Evolutionary conservation across 176 grass and related monocot genomes (phyloP).

Genomic region (Aegilops longissima): DNA sequence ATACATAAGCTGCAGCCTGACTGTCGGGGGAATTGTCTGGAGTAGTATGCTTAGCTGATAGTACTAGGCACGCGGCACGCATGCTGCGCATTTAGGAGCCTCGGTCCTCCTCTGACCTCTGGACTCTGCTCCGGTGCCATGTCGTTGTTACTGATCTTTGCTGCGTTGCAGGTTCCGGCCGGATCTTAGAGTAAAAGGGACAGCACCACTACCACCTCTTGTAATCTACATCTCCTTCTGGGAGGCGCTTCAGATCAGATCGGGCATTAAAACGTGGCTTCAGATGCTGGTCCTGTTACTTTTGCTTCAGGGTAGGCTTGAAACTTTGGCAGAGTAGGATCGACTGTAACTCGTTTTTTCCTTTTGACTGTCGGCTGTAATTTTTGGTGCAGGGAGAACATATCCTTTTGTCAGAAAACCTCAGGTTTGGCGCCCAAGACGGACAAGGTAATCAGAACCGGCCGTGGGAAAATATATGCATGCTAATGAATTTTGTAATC

Average conservation of each 20-base stretch:
- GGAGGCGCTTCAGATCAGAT: background rate
- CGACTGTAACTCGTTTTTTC: too few relatives aligned
- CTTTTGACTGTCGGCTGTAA: too few relatives aligned
- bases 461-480: too few relatives aligned
- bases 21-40: too few relatives aligned
- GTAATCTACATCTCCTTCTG: background rate
- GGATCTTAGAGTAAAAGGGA: conserved; percentile 14
- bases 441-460: too few relatives aligned
- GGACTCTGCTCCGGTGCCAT: background rate
- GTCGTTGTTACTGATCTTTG: background rate
- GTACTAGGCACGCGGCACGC: background rate
- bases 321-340: background rate
- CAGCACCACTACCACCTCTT: background rate
- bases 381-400: too few relatives aligned
- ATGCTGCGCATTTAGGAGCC: conserved; percentile 9
- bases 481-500: too few relatives aligned
- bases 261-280: background rate
- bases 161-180: conserved; percentile 3
- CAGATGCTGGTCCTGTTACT: background rate
- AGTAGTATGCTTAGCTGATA: background rate
- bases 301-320: background rate
- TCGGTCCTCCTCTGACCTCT: conserved; percentile 2
- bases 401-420: too few relatives aligned
- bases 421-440: too few relatives aligned
- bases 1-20: too few relatives aligned